phyloP scores from a whole-genome alignment of 257 asterid genomes.

The Solanum bukasovii region DNA sequence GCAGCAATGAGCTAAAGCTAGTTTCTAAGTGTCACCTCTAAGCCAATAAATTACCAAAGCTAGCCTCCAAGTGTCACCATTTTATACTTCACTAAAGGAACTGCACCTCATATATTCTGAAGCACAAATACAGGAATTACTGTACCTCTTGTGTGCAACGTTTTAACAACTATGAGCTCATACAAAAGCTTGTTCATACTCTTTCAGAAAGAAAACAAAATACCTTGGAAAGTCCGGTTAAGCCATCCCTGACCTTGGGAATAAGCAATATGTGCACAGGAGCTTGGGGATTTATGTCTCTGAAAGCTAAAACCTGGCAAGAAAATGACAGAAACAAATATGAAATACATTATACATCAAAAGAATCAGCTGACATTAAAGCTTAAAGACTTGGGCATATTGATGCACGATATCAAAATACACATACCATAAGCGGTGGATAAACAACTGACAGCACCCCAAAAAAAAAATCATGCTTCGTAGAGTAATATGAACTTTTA shows the following conservation, averaged over 20 bases:
- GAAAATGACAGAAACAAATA: background rate
- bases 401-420: background rate
- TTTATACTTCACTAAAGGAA: background rate
- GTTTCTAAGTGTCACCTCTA: background rate
- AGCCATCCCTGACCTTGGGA: constrained; percentile 77
- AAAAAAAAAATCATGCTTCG: background rate
- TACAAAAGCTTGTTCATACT: background rate
- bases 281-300: constrained; percentile 80
- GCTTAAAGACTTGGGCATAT: background rate
- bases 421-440: background rate
- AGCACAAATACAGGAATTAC: background rate
- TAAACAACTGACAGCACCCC: background rate
- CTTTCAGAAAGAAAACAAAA: background rate
- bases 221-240: constrained; percentile 71
- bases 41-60: background rate
- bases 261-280: constrained; percentile 75
- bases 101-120: background rate
- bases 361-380: background rate
- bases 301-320: constrained; percentile 84
- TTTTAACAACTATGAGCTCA: background rate
- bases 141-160: background rate
- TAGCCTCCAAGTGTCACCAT: background rate
- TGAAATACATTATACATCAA: background rate
- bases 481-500: background rate
- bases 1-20: background rate